Base-by-base conservation (phyloP, 257 asterid genomes). In the Osmanthus fragrans region DNA sequence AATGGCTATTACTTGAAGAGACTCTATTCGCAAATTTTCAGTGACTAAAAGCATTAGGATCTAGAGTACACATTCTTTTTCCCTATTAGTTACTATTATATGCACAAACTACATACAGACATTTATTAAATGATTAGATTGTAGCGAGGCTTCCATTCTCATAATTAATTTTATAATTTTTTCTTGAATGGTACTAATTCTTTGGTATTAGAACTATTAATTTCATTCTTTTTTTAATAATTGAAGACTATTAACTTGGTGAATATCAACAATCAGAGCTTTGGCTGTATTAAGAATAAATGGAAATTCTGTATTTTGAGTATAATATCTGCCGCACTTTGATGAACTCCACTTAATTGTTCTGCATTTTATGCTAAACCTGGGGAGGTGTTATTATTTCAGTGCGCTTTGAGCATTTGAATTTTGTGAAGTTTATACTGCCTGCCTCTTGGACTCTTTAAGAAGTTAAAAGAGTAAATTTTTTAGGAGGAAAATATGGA, bases 281-380 rank as follows among this genome's bases (percentile, higher is more conserved):
- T 56, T 0, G 11, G 29, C 65, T 19, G 29, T 56, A 5, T 56
- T 56, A 19, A 6, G 7, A 21, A 58, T n/a, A 3, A 21, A 7
- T 58, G 29, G 6, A 58, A 58, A 12, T 58, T 21, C 66, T 7
- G 66, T 58, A n/a, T n/a, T n/a, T 58, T n/a, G 11, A 19, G 1
- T 54, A 4, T 19, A 54, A 7, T 58, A 19, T 21, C 29, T 10
- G 13, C 29, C 15, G 3, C 18, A 21, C 37, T 12, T 9, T 15
- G 56, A 47, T 15, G n/a, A 15, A 15, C 56, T 3, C 3, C 18
- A 21, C 51, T 9, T 8, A n/a, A 25, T 45, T 45, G 23, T 34
- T 51, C 42, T 49, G 40, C 56, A 54, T 10, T 76, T 69, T 37
- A 4, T 63, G 18, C 56, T 15, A 70, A 70, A 77, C n/a, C 64